Percentiles rank a stretch among this genome's conserved stretches.
Evolutionary conservation across 495 filamentous ascomycete genomes (phyloP).

Genomic region (Penicillium taxi): DNA sequence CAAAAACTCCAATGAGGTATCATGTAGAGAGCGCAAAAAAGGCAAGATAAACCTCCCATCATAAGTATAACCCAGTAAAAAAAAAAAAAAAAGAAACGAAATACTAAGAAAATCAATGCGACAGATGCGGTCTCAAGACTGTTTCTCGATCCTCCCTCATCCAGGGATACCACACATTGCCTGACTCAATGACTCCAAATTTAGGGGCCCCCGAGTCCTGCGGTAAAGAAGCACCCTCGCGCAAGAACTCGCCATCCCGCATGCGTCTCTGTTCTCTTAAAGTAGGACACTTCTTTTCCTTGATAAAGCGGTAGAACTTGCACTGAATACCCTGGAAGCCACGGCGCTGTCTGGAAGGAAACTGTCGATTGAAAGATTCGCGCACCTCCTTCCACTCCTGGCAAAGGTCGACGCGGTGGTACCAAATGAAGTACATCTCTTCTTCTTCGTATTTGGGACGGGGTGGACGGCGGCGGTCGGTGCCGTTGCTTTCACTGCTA

Average conservation of each 20-base stretch:
- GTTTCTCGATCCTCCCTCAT: constrained; percentile 25
- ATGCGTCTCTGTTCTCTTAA: constrained; percentile 38
- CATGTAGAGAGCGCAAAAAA: constrained; percentile 4
- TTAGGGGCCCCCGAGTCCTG: constrained; percentile 15
- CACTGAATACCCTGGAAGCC: constrained; percentile 48
- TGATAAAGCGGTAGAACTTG: constrained; percentile 48
- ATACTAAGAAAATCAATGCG: constrained; percentile 1
- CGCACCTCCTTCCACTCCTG: constrained; percentile 46
- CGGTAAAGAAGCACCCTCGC: constrained; percentile 15
- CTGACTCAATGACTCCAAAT: constrained; percentile 35
- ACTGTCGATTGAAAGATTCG: constrained; percentile 43
- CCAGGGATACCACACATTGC: constrained; percentile 38
- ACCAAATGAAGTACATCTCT: constrained; percentile 51
- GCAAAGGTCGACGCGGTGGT: constrained; percentile 45
- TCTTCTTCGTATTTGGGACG: constrained; percentile 45
- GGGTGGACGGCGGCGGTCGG: constrained; percentile 36
- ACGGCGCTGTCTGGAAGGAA: constrained; percentile 34
- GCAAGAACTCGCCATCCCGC: constrained; percentile 39
- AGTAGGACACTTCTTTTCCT: constrained; percentile 41
- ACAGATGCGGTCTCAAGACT: neutral
- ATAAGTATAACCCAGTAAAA: constrained; percentile 4
- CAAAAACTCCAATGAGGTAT: constrained; percentile 7
- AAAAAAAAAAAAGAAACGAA: constrained; percentile 6
- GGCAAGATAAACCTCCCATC: constrained; percentile 3
- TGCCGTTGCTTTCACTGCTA: constrained; percentile 33